Percentiles rank a stretch among this genome's conserved stretches.
Evolutionary conservation across 441 rosid species (phyloP).

Genomic region (Rhodomyrtus psidioides): DNA sequence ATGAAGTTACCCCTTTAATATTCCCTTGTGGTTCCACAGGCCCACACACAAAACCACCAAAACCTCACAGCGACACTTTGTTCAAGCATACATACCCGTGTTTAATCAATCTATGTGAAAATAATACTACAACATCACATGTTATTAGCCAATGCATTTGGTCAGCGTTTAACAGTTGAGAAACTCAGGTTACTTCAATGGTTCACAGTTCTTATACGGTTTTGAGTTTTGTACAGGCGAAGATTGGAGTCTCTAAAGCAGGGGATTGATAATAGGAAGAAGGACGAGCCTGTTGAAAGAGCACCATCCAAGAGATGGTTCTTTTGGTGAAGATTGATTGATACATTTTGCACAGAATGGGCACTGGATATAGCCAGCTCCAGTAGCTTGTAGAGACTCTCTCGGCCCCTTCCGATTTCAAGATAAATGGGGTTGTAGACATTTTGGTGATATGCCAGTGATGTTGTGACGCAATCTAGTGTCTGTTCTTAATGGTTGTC

Average conservation of each 20-base stretch:
- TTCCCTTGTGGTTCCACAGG: neutral
- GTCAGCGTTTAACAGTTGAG: neutral
- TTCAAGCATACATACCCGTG: neutral
- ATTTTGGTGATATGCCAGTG: neutral
- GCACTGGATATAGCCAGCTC: neutral
- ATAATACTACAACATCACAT: neutral
- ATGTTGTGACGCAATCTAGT: neutral
- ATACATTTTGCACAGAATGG: neutral
- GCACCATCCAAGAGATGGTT: constrained; percentile 48
- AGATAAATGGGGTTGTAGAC: neutral
- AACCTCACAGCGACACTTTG: neutral
- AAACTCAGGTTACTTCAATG: neutral
- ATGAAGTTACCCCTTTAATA: neutral
- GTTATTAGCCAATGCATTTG: neutral
- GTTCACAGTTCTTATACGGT: neutral
- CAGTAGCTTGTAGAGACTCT: neutral
- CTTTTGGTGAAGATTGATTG: constrained; percentile 38
- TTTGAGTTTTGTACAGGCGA: constrained; percentile 30
- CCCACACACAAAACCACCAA: neutral
- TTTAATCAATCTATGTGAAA: neutral
- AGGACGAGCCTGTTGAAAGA: constrained; percentile 26
- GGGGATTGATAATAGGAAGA: constrained; percentile 53
- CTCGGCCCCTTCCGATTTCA: neutral
- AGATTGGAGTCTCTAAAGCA: constrained; percentile 64
- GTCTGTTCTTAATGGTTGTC: neutral